Conservation (phyloP, 2,329 filamentous ascomycete species). For the Penicillium sp. region DNA sequence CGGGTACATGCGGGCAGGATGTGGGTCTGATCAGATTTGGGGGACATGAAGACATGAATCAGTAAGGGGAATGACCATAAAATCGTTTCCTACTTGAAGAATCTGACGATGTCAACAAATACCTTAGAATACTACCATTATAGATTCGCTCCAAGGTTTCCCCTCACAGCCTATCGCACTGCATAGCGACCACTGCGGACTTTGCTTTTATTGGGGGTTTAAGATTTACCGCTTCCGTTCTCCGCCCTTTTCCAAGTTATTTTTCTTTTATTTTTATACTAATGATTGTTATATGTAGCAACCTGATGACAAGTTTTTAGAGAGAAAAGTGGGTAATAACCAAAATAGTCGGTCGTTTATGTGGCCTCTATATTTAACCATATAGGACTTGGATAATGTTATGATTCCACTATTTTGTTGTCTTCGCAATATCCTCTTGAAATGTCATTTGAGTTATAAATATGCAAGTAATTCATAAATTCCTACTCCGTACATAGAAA, state of each 20-base stretch:
- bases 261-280: background rate
- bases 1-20: background rate
- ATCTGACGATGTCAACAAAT: background rate
- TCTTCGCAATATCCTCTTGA: no score
- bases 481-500: no score
- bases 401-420: background rate
- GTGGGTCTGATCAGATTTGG: background rate
- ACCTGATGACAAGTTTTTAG: background rate
- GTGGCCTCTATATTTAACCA: background rate
- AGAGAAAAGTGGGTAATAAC: no score
- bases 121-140: background rate
- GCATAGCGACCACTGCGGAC: background rate
- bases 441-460: no score
- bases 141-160: background rate
- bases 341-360: background rate
- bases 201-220: background rate
- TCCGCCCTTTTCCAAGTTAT: background rate
- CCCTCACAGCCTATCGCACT: background rate
- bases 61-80: background rate
- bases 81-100: background rate
- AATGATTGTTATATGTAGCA: no score
- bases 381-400: background rate
- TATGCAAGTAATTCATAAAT: background rate
- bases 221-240: background rate
- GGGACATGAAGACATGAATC: background rate